Conservation (phyloP, 768 basidiomycete species). For the Hortiboletus flavorubellus region DNA sequence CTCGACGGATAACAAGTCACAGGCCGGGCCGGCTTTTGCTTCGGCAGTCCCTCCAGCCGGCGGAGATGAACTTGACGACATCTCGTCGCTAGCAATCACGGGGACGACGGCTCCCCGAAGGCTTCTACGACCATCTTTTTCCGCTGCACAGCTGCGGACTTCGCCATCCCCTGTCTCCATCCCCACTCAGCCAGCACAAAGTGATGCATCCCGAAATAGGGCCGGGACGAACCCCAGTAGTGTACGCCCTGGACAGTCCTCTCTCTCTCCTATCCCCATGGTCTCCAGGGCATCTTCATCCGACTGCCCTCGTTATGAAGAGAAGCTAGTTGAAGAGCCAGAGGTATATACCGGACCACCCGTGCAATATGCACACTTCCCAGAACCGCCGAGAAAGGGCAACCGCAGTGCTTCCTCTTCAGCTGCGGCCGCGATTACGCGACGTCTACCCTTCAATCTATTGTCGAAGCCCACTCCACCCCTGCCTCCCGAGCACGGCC, state of each 20-base stretch:
- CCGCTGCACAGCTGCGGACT: slow-evolving; percentile 71
- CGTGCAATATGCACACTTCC: slow-evolving; percentile 67
- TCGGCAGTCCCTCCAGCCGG: slow-evolving; percentile 51
- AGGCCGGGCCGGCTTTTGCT: slow-evolving; percentile 45
- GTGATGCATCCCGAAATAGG: slow-evolving; percentile 48
- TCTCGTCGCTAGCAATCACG: slow-evolving; percentile 44
- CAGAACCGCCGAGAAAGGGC: slow-evolving; percentile 57
- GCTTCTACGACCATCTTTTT: slow-evolving; percentile 65
- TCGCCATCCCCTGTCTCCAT: slow-evolving; percentile 37
- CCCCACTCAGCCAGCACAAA: slow-evolving; percentile 37
- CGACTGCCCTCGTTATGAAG: slow-evolving; percentile 42
- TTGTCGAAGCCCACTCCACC: slow-evolving; percentile 51
- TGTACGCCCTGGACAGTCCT: slow-evolving; percentile 39
- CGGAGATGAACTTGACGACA: slow-evolving; percentile 51
- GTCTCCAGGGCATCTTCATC: slow-evolving; percentile 57
- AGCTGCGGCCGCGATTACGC: slow-evolving; percentile 46
- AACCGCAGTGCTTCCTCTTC: slow-evolving; percentile 38
- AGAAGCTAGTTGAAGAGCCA: slow-evolving; percentile 40
- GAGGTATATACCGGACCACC: slow-evolving; percentile 62
- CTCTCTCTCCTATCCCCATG: slow-evolving; percentile 39
- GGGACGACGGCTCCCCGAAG: slow-evolving; percentile 59
- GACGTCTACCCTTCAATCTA: slow-evolving; percentile 68
- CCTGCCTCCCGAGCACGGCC: slow-evolving; percentile 24
- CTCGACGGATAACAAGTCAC: slow-evolving; percentile 68
- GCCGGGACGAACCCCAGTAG: slow-evolving; percentile 65